These are phyloP conservation scores for Chytriomyces sp. DNA, from an alignment of 192 early-diverging fungal species.

Conservation along the genomic window DNA sequence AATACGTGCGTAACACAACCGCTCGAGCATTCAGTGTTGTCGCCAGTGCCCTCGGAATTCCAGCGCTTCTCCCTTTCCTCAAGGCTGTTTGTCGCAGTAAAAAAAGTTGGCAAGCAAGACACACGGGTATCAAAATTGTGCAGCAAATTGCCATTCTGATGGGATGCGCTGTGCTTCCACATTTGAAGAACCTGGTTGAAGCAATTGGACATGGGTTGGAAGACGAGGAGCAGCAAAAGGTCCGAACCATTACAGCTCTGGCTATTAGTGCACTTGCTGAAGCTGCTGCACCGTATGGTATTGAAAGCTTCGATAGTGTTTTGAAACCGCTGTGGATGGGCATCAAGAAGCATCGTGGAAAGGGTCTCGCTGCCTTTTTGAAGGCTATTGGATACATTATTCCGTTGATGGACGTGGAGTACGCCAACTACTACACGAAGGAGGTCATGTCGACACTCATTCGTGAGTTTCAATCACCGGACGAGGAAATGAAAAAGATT, in stretches of 20 bases:
- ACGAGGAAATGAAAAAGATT: constrained; percentile 99
- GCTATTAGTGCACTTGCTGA: constrained; percentile 95
- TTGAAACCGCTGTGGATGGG: constrained; percentile 91
- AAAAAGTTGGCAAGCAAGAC: constrained; percentile 98
- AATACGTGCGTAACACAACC: constrained; percentile 98
- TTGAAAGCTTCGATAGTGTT: constrained; percentile 94
- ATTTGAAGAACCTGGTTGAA: constrained; percentile 90
- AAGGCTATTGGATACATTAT: constrained; percentile 99
- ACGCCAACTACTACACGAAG: constrained; percentile 92
- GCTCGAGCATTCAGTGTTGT: constrained; percentile 97
- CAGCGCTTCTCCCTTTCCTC: constrained; percentile 91
- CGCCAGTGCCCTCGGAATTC: constrained; percentile 92
- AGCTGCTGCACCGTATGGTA: constrained; percentile 97
- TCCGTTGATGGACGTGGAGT: constrained; percentile 94
- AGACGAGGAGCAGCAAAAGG: constrained; percentile 93
- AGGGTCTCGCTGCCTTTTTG: constrained; percentile 94
- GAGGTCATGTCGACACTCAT: constrained; percentile 92
- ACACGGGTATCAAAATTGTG: constrained; percentile 97
- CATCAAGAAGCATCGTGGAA: constrained; percentile 93
- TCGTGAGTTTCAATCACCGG: constrained; percentile 95
- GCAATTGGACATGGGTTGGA: constrained; percentile 88
- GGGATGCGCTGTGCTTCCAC: constrained; percentile 93
- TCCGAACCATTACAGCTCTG: constrained; percentile 92
- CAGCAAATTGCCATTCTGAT: constrained; percentile 96
- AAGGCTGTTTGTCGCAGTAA: constrained; percentile 93